Conservation (phyloP, 805 yeast genomes). For the Candida arabinofermentans region DNA sequence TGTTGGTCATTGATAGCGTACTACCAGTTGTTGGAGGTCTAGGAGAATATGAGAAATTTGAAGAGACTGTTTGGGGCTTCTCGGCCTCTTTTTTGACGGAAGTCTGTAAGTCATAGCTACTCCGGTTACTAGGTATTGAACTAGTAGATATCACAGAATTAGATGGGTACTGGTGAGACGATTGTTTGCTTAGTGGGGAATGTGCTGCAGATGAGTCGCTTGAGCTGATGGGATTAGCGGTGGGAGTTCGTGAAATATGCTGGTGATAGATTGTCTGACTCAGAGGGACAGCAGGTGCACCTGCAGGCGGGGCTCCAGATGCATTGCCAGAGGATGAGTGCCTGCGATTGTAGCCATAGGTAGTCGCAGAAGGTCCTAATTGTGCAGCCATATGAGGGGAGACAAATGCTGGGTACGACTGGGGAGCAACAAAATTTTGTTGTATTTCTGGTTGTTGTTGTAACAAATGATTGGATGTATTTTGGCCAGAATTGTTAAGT, state of each 20-base stretch:
- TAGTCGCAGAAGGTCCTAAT: background rate
- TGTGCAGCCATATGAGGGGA: background rate
- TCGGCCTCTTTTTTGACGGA: background rate
- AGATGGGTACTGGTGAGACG: background rate
- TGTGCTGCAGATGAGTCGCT: slow-evolving; percentile 3
- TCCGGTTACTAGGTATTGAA: background rate
- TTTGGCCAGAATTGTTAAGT: too few species aligned
- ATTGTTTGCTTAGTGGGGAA: slow-evolving; percentile 1
- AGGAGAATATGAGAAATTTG: background rate
- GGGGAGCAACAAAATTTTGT: slow-evolving; percentile 3
- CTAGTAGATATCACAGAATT: background rate
- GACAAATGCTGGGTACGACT: background rate
- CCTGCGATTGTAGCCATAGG: background rate
- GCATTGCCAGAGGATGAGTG: slow-evolving; percentile 1
- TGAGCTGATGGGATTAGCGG: slow-evolving; percentile 1
- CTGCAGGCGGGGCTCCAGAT: background rate
- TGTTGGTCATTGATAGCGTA: background rate
- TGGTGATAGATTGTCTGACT: background rate
- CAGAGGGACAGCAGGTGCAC: background rate
- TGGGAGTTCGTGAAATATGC: background rate
- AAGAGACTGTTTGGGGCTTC: background rate
- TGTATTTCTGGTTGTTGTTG: background rate
- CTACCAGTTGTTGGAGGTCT: slow-evolving; percentile 1
- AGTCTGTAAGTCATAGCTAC: background rate
- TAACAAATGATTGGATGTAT: too few species aligned